Base-by-base conservation (phyloP, 1,139 yeast species). In the Komagataea norvegica region DNA sequence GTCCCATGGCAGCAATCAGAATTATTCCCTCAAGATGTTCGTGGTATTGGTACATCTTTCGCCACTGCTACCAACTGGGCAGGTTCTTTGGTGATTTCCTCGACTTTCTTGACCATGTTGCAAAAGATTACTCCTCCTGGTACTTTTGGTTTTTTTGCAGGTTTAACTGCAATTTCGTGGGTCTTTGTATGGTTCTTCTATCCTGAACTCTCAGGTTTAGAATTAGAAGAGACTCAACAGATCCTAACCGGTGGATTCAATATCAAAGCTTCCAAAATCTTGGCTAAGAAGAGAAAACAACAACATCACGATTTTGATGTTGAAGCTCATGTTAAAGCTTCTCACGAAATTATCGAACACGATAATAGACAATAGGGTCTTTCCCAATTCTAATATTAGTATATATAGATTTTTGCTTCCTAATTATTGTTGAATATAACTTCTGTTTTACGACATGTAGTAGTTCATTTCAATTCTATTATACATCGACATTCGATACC, bases 1-100 rank as follows among this genome's bases (percentile, higher is more conserved):
- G 89, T 87, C 43, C 97, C 98, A 35, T 89, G 98, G 98, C 95
- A 91, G 55, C 97, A 94, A 56, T 85, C 91, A 38, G 98, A 89
- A 62, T 67, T 88, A 53, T 87, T 89, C 67, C 91, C 96, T 20
- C 95, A 88, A 68, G 76, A 79, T 48, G 96, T 89, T 27, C 77
- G 98, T 59, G 93, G 96, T 39, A 73, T 87, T 31, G 98, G 97
- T 42, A 81, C 88, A 3, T 84, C 95, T 49, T 81, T 77, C 53
- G 89, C 96, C 3, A 85, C 96, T n/a, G 87, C 89, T 21, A 80
- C 91, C 31, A 91, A 91, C 67, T 91, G 98, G 98, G 78, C 88
- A 11, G 97, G 97, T 36, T 87, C 96, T 21, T 68, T 91, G 54
- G 83, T 87, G 29, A 85, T 89, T 57, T 86, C 96, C 1, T 75